Evolutionary conservation across 73 alveolate species (phyloP), one percentile per base, ranked within the genome.

Genomic region (Urostyla sp.): DNA sequence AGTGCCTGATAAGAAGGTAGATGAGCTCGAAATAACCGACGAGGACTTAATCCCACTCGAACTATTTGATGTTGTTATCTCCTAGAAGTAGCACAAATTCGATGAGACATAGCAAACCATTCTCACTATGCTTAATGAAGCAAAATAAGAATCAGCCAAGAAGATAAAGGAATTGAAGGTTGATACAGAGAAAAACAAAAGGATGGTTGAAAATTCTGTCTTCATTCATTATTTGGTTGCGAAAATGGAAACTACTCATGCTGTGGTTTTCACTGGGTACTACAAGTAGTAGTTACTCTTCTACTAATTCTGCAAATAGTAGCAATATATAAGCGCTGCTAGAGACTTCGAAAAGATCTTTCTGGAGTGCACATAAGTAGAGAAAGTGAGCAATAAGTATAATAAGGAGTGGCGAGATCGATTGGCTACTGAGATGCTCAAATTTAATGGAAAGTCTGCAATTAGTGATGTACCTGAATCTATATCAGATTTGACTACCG

Each of bases 41-140:
- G 93, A 85, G 38, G 93, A 85, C 59, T 57, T 85, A 38, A 75
- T 85, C 3, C 93, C 93, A 1, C 67, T 84, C 0, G 85, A 74
- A 4, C 38, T 74, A n/a, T 57, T 85, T 49, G 81, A 85, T 50
- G 40, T 36, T 7, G 67, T 40, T 0, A 50, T 85, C 15, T 46
- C 77, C 24, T n/a, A 36, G 55, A 40, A 32, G 53, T 55, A 50
- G 26, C 8, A 60, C 46, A 85, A 76, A 38, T 28, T 37, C 44
- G 72, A 85, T 10, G 59, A 49, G 32, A 50, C 28, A 46, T 21
- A 40, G 45, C 31, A 35, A 13, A 40, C 27, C 44, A 31, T 75
- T 27, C 30, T 37, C 13, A 23, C 56, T 0, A 35, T 63, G 32
- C 49, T 76, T 21, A 32, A 46, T 21, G 23, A 61, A 23, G 23